Percentiles rank a stretch among this genome's conserved stretches.
These are phyloP conservation scores for Hygrocybe punicea DNA, from an alignment of 768 basidiomycete genomes.

Conservation along the genomic window DNA sequence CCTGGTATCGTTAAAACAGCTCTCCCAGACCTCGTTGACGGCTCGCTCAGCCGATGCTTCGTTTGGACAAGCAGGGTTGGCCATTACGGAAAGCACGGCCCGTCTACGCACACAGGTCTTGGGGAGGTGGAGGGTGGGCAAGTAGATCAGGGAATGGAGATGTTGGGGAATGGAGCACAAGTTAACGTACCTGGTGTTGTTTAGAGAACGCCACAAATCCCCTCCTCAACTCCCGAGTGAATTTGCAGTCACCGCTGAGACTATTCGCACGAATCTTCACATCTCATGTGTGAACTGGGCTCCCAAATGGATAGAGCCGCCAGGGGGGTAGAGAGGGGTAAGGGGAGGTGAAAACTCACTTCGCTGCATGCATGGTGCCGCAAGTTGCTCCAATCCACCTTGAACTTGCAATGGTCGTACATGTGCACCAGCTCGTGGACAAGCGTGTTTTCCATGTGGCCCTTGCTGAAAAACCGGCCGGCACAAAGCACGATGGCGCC, in stretches of 20 bases:
- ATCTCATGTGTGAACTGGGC: slow-evolving; percentile 1
- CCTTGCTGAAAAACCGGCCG: slow-evolving; percentile 73
- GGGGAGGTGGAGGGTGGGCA: too few species aligned
- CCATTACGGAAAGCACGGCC: slow-evolving; percentile 75
- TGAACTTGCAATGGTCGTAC: slow-evolving; percentile 94
- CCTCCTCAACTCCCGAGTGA: slow-evolving; percentile 73
- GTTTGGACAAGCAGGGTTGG: slow-evolving; percentile 78
- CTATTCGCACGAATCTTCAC: slow-evolving; percentile 90
- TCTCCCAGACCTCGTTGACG: slow-evolving; percentile 97
- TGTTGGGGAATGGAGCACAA: slow-evolving; percentile 6
- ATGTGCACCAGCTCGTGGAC: slow-evolving; percentile 93
- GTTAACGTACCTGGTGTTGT: slow-evolving; percentile 77
- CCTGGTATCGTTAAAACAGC: slow-evolving; percentile 90
- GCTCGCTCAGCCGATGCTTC: slow-evolving; percentile 75
- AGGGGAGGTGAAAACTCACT: slow-evolving; percentile 45
- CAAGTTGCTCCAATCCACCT: slow-evolving; percentile 86
- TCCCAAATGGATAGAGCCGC: background rate
- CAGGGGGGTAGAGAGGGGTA: background rate
- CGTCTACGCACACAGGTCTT: slow-evolving; percentile 89
- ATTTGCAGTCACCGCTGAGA: slow-evolving; percentile 90
- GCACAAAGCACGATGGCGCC: slow-evolving; percentile 85
- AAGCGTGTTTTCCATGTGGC: slow-evolving; percentile 90
- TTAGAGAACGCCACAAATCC: slow-evolving; percentile 81
- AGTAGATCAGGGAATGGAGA: slow-evolving; percentile 10
- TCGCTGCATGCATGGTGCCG: slow-evolving; percentile 96